Base-by-base conservation (phyloP, 495 filamentous ascomycete genomes). In the Xylaria curta region DNA sequence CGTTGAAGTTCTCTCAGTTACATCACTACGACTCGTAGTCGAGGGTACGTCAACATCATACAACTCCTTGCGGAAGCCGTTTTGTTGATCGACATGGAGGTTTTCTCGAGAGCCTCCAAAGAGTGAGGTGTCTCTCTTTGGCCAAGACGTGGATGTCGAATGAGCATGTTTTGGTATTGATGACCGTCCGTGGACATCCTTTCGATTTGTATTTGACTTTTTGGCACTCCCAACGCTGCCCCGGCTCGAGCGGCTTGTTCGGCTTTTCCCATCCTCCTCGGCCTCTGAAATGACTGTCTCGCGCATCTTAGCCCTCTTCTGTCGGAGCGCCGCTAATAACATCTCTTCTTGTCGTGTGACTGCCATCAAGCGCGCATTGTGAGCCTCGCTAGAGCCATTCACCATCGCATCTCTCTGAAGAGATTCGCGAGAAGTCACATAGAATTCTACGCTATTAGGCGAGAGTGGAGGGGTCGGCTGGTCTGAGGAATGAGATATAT, bases 311-410 rank as follows among this genome's bases (percentile, higher is more conserved):
- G 93, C 92, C 54, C 92, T 86, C 76, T 94, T 94, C 74, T 88
- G 81, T 44, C 94, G 87, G 87, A 97, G 90, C 17, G 93, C 92
- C 73, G 93, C 92, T 9, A 97, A 83, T 7, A 97, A 83, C 77
- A 92, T 89, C 76, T 94, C 91, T 78, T 97, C 94, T 80, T 97
- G 93, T 64, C 89, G 86, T 0, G 93, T 97, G 61, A 97, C 93
- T 0, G 92, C 91, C 88, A 97, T 96, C 49, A 96, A 84, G 47
- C 90, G 90, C 63, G 88, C 91, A 72, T 86, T 85, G 33, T 76
- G 73, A 28, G 70, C 67, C 42, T 84, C 81, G 36, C 75, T 65
- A 10, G 77, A 54, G 6, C 62, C 75, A 46, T n/a, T 68, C 9
- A 38, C 47, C 8, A 69, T 42, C 12, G 77, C 51, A 26, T 79